phyloP scores from a whole-genome alignment of 2,329 filamentous ascomycete species.

The Aurifilum marmelostoma region DNA sequence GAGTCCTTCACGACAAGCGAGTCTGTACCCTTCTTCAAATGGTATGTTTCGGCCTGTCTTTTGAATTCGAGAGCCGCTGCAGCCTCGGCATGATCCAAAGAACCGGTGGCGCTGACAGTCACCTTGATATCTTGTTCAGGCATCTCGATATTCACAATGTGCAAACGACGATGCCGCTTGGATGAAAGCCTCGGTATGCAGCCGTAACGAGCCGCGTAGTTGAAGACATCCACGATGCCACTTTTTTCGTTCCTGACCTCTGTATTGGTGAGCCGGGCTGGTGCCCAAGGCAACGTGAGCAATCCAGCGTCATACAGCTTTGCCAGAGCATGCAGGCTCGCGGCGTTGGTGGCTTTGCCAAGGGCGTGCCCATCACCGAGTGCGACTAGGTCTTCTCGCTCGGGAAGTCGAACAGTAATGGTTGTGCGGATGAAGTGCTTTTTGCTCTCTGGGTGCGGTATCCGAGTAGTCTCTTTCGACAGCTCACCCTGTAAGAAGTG shows the following conservation, averaged over 20 bases:
- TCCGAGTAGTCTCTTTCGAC: not conserved
- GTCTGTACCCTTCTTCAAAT: not conserved
- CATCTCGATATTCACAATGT: slow-evolving; percentile 13
- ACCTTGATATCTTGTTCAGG: slow-evolving; percentile 16
- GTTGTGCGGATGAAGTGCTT: not conserved
- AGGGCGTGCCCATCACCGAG: not conserved
- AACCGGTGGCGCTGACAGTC: not conserved
- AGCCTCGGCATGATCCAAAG: not conserved
- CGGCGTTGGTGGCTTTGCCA: not conserved
- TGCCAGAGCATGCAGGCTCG: slow-evolving; percentile 11
- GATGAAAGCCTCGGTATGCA: not conserved
- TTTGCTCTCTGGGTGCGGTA: not conserved
- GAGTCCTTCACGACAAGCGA: not conserved
- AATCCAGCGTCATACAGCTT: not conserved
- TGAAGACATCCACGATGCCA: slow-evolving; percentile 13
- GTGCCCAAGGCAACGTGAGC: not conserved
- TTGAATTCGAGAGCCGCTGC: slow-evolving; percentile 19
- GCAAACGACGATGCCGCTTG: not conserved
- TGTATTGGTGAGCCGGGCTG: not conserved
- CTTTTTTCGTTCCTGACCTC: not conserved
- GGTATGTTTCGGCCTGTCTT: slow-evolving; percentile 16
- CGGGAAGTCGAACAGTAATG: not conserved
- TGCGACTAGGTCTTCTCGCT: not conserved
- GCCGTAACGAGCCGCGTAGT: slow-evolving; percentile 22
- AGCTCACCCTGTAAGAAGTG: not conserved